These are phyloP conservation scores for Geotrichum candidum DNA, from an alignment of 1,139 yeast genomes.

Conservation along the genomic window DNA sequence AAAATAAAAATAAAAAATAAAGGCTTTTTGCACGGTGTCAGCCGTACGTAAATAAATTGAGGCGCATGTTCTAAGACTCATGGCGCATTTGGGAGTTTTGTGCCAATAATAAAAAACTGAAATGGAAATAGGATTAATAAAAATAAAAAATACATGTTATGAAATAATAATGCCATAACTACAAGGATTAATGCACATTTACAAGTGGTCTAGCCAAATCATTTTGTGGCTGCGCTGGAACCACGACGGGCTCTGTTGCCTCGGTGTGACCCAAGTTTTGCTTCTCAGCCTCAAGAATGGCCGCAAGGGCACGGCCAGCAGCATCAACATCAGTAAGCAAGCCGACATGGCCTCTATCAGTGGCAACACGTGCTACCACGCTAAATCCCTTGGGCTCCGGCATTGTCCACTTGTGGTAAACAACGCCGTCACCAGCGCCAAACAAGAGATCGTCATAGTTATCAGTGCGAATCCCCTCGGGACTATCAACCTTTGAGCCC, in stretches of 20 bases:
- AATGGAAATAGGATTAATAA: too few species aligned
- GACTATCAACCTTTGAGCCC: conserved; percentile 59
- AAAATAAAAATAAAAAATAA: not conserved
- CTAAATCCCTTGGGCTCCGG: conserved; percentile 67
- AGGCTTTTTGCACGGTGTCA: not conserved
- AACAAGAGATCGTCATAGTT: conserved; percentile 69
- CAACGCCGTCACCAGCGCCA: conserved; percentile 93
- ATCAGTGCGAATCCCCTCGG: conserved; percentile 63
- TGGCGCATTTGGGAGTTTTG: not conserved
- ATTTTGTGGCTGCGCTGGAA: not conserved
- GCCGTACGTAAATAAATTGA: not conserved
- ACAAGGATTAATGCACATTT: too few species aligned
- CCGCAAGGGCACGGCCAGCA: conserved; percentile 63
- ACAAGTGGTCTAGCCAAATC: not conserved
- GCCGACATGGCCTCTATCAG: conserved; percentile 71
- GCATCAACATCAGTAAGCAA: conserved; percentile 67
- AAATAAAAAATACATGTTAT: too few species aligned
- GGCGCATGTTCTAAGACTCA: not conserved
- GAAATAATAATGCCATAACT: too few species aligned
- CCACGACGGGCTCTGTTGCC: not conserved
- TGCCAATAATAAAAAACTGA: not conserved
- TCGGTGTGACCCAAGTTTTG: not conserved
- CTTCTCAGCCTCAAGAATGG: conserved; percentile 39
- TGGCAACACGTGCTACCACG: conserved; percentile 61
- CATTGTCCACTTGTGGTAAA: conserved; percentile 74